These are phyloP conservation scores for Candolleomyces efflorescens DNA, from an alignment of 768 basidiomycete genomes.

Conservation along the genomic window DNA sequence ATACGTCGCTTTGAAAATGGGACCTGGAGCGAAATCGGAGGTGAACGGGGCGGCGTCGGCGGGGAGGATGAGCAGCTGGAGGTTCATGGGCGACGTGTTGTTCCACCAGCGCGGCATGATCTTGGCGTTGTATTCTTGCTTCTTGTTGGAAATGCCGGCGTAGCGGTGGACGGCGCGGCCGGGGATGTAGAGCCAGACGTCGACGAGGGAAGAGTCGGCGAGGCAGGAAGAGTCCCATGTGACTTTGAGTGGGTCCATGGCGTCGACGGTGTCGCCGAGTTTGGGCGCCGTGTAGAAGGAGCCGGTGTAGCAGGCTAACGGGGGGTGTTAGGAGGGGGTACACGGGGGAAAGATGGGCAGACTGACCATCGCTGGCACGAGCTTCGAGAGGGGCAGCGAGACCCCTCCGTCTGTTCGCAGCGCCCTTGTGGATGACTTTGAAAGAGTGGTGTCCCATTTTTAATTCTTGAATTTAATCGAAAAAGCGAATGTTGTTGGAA, in stretches of 20 bases:
- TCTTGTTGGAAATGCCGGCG: constrained; percentile 42
- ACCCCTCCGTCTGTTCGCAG: no score
- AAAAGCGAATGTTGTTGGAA: no score
- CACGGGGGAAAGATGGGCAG: neutral
- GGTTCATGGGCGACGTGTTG: constrained; percentile 36
- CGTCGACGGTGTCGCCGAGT: constrained; percentile 41
- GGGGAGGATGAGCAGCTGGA: constrained; percentile 60
- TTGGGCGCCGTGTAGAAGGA: constrained; percentile 60
- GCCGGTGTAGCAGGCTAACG: constrained; percentile 52
- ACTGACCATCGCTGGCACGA: neutral
- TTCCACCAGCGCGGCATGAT: constrained; percentile 75
- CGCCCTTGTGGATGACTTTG: no score
- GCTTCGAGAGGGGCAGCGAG: neutral
- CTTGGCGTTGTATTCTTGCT: constrained; percentile 45
- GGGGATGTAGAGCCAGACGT: constrained; percentile 68
- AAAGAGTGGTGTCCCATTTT: no score
- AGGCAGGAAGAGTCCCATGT: constrained; percentile 66
- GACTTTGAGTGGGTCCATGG: constrained; percentile 39
- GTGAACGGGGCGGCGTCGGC: constrained; percentile 47
- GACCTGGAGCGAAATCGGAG: constrained; percentile 55
- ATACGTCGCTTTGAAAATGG: constrained; percentile 66
- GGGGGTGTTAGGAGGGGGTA: neutral
- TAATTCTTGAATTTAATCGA: no score
- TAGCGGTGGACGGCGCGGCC: constrained; percentile 49
- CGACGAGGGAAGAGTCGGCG: constrained; percentile 40